Evolutionary conservation across 1,284 basidiomycete genomes (phyloP).

Genomic region (Sanghuangporus baumii): DNA sequence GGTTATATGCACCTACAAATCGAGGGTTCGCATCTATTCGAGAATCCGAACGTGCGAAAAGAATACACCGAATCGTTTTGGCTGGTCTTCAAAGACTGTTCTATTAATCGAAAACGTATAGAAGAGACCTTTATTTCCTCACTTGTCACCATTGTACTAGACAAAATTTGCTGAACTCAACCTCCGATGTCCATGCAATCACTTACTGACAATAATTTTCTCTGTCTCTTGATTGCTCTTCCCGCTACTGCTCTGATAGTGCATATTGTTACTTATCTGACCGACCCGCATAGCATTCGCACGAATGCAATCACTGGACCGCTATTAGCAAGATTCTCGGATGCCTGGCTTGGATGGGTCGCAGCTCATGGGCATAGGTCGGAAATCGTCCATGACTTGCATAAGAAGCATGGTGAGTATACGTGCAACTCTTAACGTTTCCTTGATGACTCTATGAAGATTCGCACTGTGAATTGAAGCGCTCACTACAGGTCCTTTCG

Average conservation of each 20-base stretch:
- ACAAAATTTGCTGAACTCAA: not conserved
- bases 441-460: too few relatives aligned
- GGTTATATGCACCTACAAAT: too few relatives aligned
- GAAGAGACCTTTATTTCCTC: not conserved
- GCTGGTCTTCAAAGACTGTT: not conserved
- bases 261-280: conserved; percentile 53
- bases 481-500: too few relatives aligned
- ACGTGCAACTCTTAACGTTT: conserved; percentile 34
- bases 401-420: conserved; percentile 64
- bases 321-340: conserved; percentile 68
- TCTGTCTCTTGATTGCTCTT: not conserved
- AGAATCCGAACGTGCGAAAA: too few relatives aligned
- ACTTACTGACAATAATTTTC: too few relatives aligned
- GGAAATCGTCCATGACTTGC: conserved; percentile 69
- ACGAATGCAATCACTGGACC: conserved; percentile 60
- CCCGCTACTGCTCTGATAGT: conserved; percentile 23
- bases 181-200: too few relatives aligned
- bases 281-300: conserved; percentile 55
- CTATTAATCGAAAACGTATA: not conserved
- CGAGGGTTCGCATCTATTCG: too few relatives aligned
- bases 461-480: too few relatives aligned
- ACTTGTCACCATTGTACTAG: not conserved
- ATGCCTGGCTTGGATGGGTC: conserved; percentile 71
- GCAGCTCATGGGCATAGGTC: conserved; percentile 72
- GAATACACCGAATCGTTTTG: too few relatives aligned